phyloP scores from a whole-genome alignment of 805 yeast species.

The Barnettozyma salicaria region DNA sequence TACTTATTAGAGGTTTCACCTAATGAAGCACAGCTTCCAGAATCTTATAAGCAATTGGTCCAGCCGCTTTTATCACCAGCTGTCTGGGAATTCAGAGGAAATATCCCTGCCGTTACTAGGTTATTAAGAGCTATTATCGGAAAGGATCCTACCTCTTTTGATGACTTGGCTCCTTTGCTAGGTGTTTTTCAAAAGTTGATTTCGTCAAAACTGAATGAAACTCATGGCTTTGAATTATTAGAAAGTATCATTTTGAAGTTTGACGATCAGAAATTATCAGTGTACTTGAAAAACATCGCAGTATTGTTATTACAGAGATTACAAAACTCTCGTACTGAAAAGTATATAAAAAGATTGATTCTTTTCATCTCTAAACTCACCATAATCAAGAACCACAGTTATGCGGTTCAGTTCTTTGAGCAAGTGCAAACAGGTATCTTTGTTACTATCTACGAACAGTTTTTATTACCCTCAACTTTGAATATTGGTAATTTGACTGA shows the following conservation, averaged over 20 bases:
- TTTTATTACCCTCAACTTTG: constrained; percentile 36
- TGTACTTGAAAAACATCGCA: constrained; percentile 65
- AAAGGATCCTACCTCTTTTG: constrained; percentile 30
- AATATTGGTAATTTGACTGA: constrained; percentile 46
- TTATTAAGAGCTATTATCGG: constrained; percentile 61
- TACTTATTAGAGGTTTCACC: constrained; percentile 64
- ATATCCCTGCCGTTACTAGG: constrained; percentile 87
- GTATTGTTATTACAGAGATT: constrained; percentile 72
- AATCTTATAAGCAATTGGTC: constrained; percentile 55
- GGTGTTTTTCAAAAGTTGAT: constrained; percentile 96
- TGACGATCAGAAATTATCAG: constrained; percentile 43
- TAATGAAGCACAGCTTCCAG: constrained; percentile 46
- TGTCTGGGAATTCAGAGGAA: constrained; percentile 91
- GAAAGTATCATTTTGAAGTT: constrained; percentile 59
- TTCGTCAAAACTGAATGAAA: constrained; percentile 77
- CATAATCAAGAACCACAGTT: constrained; percentile 40
- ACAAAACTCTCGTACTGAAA: constrained; percentile 76
- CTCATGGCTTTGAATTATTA: constrained; percentile 77
- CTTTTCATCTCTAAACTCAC: constrained; percentile 54
- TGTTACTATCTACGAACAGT: constrained; percentile 41
- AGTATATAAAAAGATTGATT: constrained; percentile 65
- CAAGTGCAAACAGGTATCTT: constrained; percentile 59
- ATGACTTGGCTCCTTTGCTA: constrained; percentile 66
- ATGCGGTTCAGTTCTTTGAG: constrained; percentile 60
- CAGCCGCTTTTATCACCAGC: constrained; percentile 84